Conservation (phyloP, 2,329 filamentous ascomycete genomes). For the Alternaria novae-zelandiae region DNA sequence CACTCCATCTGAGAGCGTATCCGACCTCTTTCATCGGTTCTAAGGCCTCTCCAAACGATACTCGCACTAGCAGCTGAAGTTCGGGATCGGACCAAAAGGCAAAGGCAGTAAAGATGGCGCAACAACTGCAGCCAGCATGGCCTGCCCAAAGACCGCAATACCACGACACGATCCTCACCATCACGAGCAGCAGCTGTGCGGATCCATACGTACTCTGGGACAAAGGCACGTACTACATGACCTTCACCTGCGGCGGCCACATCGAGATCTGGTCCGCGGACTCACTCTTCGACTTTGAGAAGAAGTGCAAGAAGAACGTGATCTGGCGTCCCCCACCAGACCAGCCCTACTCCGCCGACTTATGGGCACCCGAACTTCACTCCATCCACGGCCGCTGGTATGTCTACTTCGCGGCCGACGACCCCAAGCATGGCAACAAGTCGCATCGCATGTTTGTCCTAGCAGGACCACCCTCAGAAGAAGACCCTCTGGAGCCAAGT, state of each 20-base stretch:
- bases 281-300: slow-evolving; percentile 49
- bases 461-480: slow-evolving; percentile 46
- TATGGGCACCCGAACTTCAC: slow-evolving; percentile 66
- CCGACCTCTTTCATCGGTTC: too few relatives aligned
- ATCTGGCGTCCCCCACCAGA: slow-evolving; percentile 54
- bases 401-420: slow-evolving; percentile 57
- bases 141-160: slow-evolving; percentile 30
- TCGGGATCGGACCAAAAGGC: too few relatives aligned
- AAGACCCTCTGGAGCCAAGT: slow-evolving; percentile 36
- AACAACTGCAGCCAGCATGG: slow-evolving; percentile 10
- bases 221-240: slow-evolving; percentile 55
- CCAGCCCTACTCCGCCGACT: slow-evolving; percentile 52
- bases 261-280: slow-evolving; percentile 54
- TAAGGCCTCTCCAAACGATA: background rate
- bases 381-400: slow-evolving; percentile 60
- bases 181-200: slow-evolving; percentile 50
- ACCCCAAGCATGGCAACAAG: slow-evolving; percentile 52
- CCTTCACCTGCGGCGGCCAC: slow-evolving; percentile 54
- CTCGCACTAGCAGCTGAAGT: too few relatives aligned
- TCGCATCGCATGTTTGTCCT: slow-evolving; percentile 56
- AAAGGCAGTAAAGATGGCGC: background rate
- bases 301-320: slow-evolving; percentile 45
- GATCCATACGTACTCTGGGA: slow-evolving; percentile 54
- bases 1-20: background rate
- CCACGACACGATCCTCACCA: slow-evolving; percentile 51